A percentile compares a stretch with the other conserved stretches of the same genome.
These are phyloP conservation scores for Tetrapisispora nanseiensis DNA, from an alignment of 805 yeast species.

Conservation along the genomic window DNA sequence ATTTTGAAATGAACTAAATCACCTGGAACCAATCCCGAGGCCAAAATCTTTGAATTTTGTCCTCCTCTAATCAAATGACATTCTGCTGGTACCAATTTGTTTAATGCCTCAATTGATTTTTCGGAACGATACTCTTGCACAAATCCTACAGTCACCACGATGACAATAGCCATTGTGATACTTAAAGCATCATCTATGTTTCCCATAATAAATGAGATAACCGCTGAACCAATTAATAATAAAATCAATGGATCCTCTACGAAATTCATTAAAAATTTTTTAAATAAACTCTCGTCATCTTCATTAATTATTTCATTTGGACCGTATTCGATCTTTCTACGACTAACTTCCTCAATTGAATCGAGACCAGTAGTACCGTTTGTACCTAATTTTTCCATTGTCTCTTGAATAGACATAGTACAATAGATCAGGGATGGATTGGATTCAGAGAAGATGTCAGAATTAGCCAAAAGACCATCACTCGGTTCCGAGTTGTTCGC, in stretches of 20 bases:
- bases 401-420: constrained; percentile 53
- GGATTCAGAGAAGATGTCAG: constrained; percentile 27
- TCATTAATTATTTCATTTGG: constrained; percentile 66
- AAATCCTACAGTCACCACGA: constrained; percentile 94
- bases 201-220: constrained; percentile 83
- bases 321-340: constrained; percentile 70
- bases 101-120: constrained; percentile 85
- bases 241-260: constrained; percentile 87
- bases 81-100: constrained; percentile 91
- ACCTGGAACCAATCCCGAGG: constrained; percentile 88
- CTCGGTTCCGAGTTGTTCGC: not conserved
- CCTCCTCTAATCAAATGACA: constrained; percentile 85
- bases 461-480: not conserved
- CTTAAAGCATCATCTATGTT: constrained; percentile 93
- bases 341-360: constrained; percentile 58
- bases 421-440: constrained; percentile 58
- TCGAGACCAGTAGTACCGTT: constrained; percentile 51
- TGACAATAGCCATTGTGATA: constrained; percentile 81
- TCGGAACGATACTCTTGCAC: constrained; percentile 96
- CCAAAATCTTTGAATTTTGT: constrained; percentile 68
- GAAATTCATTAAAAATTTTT: constrained; percentile 70
- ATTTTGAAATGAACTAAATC: constrained; percentile 82
- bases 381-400: constrained; percentile 53
- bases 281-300: constrained; percentile 62
- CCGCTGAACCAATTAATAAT: constrained; percentile 82